Evolutionary conservation across 2,329 filamentous ascomycete species (phyloP), one percentile per base, ranked within the genome.

Genomic region (Colletotrichum trifolii): DNA sequence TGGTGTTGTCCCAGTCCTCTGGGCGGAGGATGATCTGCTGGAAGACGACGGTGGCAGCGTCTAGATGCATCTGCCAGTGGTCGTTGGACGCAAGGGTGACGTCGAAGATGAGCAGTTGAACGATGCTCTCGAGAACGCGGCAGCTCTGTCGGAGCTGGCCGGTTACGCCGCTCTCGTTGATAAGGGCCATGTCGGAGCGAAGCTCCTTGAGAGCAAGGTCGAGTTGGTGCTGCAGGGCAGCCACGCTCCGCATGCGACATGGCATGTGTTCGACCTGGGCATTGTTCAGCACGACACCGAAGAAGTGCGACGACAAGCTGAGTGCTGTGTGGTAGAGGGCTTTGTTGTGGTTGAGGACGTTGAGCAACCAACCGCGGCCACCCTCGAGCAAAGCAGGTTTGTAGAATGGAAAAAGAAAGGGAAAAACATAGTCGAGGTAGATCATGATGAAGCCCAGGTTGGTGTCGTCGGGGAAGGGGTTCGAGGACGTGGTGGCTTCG

Each of bases 351-450:
- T 85, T 80, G 9, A 89, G 77, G 46, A 87, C 76, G 36, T 85
- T 82, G 40, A 90, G 76, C 35, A 90, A 78, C 88, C 87, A 90
- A 34, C 84, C 82, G 53, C 85, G 82, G 12, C 87, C 87, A n/a
- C 85, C 83, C 60, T 85, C 78, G 4, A 85, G 77, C 6, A 87
- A 71, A 2, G 79, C 78, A 1, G 88, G 87, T 3, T 81, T 81
- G 73, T 89, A 90, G 71, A 89, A 86, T 2, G 88, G 88, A 70
- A 87, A 89, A 1, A 89, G 75, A 68, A 88, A 86, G 2, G 88
- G 87, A 66, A 89, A 83, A 17, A 89, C 79, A 67, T 86, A 83
- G 72, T 90, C 87, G 49, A 89, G 78, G 71, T 89, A 90, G 61
- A 86, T 81, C 82, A 87, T 86, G 61, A 85, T 75, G 47, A 83